phyloP scores from a whole-genome alignment of 139 green algal genomes.

The Chlorella sp. region DNA sequence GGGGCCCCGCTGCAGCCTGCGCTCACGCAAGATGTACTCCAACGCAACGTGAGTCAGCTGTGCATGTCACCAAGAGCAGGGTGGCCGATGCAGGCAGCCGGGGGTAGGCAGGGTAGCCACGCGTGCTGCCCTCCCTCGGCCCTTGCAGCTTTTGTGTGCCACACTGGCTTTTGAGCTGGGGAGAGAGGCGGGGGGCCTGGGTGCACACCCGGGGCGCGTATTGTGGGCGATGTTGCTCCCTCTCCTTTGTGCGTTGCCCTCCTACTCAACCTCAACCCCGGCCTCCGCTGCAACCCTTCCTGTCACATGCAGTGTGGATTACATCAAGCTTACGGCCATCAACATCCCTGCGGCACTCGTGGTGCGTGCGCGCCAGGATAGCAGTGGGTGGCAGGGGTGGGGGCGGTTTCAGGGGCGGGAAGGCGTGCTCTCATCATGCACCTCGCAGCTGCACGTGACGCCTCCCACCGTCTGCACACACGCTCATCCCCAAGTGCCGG shows the following conservation, averaged over 20 bases:
- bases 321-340: conserved; percentile 84
- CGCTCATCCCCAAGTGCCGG: too few relatives aligned
- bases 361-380: not conserved
- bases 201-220: too few relatives aligned
- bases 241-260: not conserved
- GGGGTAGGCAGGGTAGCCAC: not conserved
- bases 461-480: too few relatives aligned
- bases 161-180: too few relatives aligned
- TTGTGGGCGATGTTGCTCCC: too few relatives aligned
- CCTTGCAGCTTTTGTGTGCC: not conserved
- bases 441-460: too few relatives aligned
- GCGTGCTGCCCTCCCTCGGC: not conserved
- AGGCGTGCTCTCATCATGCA: not conserved
- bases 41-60: conserved; percentile 48
- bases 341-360: conserved; percentile 84
- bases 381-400: not conserved
- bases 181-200: too few relatives aligned
- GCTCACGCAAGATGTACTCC: conserved; percentile 80
- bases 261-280: not conserved
- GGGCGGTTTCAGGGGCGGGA: too few relatives aligned
- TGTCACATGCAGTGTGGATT: conserved; percentile 63
- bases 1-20: conserved; percentile 84
- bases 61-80: too few relatives aligned
- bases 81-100: not conserved
- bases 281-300: not conserved